Evolutionary conservation across 345 rosid genomes (phyloP).

Genomic region (Pelargonium nanum): DNA sequence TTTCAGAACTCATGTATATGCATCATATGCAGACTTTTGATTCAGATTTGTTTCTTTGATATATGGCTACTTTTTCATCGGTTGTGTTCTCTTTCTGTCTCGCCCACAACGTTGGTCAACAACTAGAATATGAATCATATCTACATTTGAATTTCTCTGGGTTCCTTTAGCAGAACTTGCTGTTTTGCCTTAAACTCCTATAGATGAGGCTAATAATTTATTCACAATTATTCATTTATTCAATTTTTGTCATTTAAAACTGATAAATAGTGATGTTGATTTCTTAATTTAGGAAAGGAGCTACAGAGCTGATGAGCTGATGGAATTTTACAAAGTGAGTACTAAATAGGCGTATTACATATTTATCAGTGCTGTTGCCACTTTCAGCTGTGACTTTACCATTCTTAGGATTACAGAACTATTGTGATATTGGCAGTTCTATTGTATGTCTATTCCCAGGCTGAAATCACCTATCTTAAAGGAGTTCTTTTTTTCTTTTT

Average conservation of each 20-base stretch:
- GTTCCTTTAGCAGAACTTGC: neutral
- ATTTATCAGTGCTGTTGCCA: neutral
- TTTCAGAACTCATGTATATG: no score
- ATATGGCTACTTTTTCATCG: neutral
- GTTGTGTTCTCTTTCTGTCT: neutral
- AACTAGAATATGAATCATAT: neutral
- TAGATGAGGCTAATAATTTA: neutral
- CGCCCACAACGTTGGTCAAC: no score
- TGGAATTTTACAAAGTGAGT: slow-evolving; percentile 69
- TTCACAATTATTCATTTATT: no score
- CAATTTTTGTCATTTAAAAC: neutral
- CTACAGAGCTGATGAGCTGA: slow-evolving; percentile 70
- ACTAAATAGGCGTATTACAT: neutral
- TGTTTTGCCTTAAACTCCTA: neutral
- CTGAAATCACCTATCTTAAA: neutral
- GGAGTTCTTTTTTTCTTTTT: neutral
- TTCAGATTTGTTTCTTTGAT: neutral
- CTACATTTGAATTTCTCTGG: neutral
- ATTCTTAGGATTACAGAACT: no score
- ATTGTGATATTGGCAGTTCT: neutral
- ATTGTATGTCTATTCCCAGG: neutral
- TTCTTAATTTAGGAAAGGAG: slow-evolving; percentile 32
- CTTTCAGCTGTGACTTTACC: no score
- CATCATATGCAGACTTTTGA: neutral
- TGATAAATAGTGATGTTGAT: slow-evolving; percentile 13